These are phyloP conservation scores for Cladosporium sp. DNA, from an alignment of 2,329 filamentous ascomycete genomes.

Conservation along the genomic window DNA sequence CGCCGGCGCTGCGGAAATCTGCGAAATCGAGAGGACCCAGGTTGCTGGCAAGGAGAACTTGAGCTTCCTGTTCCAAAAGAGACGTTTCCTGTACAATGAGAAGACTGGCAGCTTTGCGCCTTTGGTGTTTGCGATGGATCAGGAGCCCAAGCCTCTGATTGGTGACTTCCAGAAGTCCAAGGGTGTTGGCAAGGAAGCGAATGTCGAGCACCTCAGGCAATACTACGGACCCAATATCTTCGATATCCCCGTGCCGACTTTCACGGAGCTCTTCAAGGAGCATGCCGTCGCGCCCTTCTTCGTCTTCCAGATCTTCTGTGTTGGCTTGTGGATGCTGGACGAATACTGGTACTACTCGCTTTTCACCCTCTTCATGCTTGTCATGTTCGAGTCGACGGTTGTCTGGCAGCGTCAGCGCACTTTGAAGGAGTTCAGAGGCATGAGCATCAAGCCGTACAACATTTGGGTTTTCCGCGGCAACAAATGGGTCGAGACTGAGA, in stretches of 20 bases:
- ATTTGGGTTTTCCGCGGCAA: conserved; percentile 86
- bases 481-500: conserved; percentile 85
- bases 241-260: conserved; percentile 95
- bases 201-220: conserved; percentile 77
- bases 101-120: conserved; percentile 75
- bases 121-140: conserved; percentile 79
- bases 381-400: conserved; percentile 95
- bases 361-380: conserved; percentile 98
- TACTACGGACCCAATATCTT: conserved; percentile 97
- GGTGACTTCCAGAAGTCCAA: conserved; percentile 75
- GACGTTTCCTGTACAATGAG: conserved; percentile 82
- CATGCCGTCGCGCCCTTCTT: conserved; percentile 99
- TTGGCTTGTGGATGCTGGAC: conserved; percentile 96
- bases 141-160: conserved; percentile 77
- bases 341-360: conserved; percentile 99
- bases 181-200: conserved; percentile 72
- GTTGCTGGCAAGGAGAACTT: conserved; percentile 72
- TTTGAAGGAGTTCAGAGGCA: conserved; percentile 92
- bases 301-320: conserved; percentile 98
- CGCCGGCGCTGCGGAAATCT: conserved; percentile 86
- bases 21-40: conserved; percentile 73
- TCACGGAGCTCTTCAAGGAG: conserved; percentile 94
- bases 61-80: conserved; percentile 97
- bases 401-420: conserved; percentile 99
- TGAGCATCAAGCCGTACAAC: conserved; percentile 99